phyloP scores from a whole-genome alignment of 139 green algal species.

The Chlorella sorokiniana region DNA sequence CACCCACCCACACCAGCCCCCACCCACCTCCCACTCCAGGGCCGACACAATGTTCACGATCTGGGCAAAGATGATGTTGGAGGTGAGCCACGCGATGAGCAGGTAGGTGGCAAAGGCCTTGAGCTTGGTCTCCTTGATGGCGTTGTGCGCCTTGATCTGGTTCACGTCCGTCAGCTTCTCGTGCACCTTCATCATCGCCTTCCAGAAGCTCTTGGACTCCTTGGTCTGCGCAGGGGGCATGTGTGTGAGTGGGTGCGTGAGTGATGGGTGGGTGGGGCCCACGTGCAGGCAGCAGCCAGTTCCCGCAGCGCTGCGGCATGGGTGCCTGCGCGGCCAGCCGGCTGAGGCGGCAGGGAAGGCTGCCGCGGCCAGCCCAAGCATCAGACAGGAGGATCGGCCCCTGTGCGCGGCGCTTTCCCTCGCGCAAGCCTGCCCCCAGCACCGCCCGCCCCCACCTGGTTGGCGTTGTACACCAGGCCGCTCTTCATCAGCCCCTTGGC shows the following conservation, averaged over 20 bases:
- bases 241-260: neutral
- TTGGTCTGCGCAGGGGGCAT: constrained; percentile 9
- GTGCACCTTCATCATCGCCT: constrained; percentile 45
- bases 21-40: constrained; percentile 28
- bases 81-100: constrained; percentile 40
- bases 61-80: constrained; percentile 40
- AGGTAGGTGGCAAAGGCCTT: constrained; percentile 46
- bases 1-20: no score
- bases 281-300: neutral
- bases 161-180: constrained; percentile 45
- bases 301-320: no score
- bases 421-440: neutral
- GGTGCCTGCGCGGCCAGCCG: no score
- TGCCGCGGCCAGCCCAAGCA: no score
- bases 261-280: neutral
- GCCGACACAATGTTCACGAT: constrained; percentile 31
- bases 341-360: no score
- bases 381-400: no score
- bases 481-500: constrained; percentile 38
- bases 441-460: constrained; percentile 2
- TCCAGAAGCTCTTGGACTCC: constrained; percentile 41
- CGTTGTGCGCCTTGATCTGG: constrained; percentile 43
- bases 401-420: neutral
- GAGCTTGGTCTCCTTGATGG: constrained; percentile 40
- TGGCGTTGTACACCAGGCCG: constrained; percentile 26